These are phyloP conservation scores for Furculomyces boomerangus DNA, from an alignment of 371 early-diverging fungal genomes.

Conservation along the genomic window DNA sequence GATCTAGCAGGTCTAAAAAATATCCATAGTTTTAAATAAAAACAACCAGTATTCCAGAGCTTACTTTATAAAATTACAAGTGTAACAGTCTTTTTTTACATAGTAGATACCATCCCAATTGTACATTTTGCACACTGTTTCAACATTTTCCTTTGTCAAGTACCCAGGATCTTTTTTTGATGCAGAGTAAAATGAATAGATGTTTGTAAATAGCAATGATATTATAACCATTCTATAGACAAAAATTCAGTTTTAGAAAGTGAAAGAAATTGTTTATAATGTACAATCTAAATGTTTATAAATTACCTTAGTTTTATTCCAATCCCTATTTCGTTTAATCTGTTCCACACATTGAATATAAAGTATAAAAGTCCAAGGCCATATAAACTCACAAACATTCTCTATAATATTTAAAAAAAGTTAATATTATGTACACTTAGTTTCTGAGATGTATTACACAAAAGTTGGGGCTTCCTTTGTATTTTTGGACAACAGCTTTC, in stretches of 20 bases:
- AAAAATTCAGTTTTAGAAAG: conserved; percentile 18
- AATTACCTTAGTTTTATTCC: conserved; percentile 21
- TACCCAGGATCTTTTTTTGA: conserved; percentile 3
- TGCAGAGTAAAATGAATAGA: neutral
- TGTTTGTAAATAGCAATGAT: neutral
- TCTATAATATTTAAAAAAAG: neutral
- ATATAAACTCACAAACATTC: conserved; percentile 2
- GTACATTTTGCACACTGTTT: neutral
- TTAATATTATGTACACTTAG: neutral
- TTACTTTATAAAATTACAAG: conserved; percentile 2
- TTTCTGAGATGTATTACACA: neutral
- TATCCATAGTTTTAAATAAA: conserved; percentile 1
- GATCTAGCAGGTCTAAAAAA: conserved; percentile 5
- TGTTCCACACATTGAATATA: neutral
- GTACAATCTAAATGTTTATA: neutral
- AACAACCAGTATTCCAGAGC: neutral
- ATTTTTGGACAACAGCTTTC: neutral
- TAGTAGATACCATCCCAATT: conserved; percentile 1
- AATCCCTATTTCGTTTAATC: conserved; percentile 1
- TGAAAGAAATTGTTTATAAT: conserved; percentile 23
- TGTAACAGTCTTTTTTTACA: neutral
- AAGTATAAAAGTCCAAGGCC: neutral
- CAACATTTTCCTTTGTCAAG: neutral
- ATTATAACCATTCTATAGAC: neutral
- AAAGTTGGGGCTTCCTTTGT: neutral